Evolutionary conservation across 1,139 yeast species (phyloP).

Genomic region (Hyphopichia fennica): DNA sequence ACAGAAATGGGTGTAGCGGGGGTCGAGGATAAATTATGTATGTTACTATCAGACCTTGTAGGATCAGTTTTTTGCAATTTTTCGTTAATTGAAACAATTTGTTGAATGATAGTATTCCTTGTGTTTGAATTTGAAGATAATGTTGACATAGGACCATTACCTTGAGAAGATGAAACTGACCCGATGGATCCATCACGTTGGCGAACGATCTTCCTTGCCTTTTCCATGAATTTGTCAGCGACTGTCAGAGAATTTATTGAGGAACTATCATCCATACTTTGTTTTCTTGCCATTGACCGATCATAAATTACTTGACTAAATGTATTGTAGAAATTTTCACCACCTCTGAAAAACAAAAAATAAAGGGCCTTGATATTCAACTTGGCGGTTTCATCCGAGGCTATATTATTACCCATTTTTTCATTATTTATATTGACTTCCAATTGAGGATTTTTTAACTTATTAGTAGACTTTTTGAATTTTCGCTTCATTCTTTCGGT

Average conservation of each 20-base stretch:
- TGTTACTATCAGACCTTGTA: neutral
- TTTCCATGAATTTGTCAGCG: neutral
- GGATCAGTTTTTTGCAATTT: neutral
- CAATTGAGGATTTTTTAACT: neutral
- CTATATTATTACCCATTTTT: neutral
- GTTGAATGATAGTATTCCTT: conserved; percentile 11
- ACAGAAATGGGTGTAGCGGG: neutral
- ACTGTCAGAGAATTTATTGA: neutral
- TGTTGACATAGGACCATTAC: conserved; percentile 18
- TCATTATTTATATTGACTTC: neutral
- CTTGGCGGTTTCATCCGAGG: neutral
- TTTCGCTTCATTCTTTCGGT: conserved; percentile 3
- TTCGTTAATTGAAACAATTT: conserved; percentile 8
- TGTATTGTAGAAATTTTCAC: conserved; percentile 24
- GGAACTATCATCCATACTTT: neutral
- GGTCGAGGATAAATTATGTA: neutral
- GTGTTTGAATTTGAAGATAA: conserved; percentile 8
- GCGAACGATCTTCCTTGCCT: conserved; percentile 1
- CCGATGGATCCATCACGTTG: neutral
- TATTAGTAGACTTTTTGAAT: conserved; percentile 1
- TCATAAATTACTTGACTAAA: conserved; percentile 22
- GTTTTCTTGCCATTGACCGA: conserved; percentile 2
- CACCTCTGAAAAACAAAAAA: conserved; percentile 59
- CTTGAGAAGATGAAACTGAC: neutral
- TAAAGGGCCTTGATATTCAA: conserved; percentile 62